Base-by-base conservation (phyloP, 2,329 filamentous ascomycete species). In the Madurella fahalii region DNA sequence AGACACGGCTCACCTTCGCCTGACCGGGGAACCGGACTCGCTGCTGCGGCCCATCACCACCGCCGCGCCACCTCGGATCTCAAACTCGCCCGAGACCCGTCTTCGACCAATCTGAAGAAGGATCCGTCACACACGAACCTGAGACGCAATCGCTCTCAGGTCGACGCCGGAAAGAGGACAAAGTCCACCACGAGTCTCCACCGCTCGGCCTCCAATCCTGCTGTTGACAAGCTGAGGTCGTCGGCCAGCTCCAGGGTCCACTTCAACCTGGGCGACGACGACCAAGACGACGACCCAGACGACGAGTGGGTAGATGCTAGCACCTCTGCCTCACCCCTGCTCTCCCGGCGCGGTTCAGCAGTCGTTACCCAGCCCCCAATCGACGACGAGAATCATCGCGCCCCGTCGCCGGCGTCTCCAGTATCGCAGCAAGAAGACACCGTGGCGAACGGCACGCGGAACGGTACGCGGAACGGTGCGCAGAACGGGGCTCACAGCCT, bases 221-320 rank as follows among this genome's bases (percentile, higher is more conserved):
- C 73, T 55, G 73, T 78, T 56, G 69, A 71, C 63, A 76, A 75
- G 61, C 64, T 72, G 58, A 74, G 71, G 61, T 66, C 70, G 47
- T 52, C 56, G 31, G 58, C 53, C n/a, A 52, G 43, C 37, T 63
- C 61, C 25, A 78, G 80, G 58, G 83, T 86, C 32, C 83, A 84
- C 64, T 86, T 86, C 62, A 82, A 85, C 63, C 74, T 86, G 51
- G 83, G 83, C 50, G 77, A 74, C 63, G 74, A 77, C 65, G 69
- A 68, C 20, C 65, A 72, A 61, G 74, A 72, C 43, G 69, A 69
- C 32, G 69, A 72, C 41, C 56, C 60, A 56, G 68, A 81, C 50
- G 81, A 83, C 74, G 83, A 83, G 71, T 86, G 84, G 84, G 81
- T 86, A 41, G 84, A 87, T 69, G 82, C 83, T 56, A 85, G 82